Percentiles rank a stretch among this genome's conserved stretches.
Evolutionary conservation across 2,329 filamentous ascomycete genomes (phyloP).

Genomic region (Coniochaeta sp.): DNA sequence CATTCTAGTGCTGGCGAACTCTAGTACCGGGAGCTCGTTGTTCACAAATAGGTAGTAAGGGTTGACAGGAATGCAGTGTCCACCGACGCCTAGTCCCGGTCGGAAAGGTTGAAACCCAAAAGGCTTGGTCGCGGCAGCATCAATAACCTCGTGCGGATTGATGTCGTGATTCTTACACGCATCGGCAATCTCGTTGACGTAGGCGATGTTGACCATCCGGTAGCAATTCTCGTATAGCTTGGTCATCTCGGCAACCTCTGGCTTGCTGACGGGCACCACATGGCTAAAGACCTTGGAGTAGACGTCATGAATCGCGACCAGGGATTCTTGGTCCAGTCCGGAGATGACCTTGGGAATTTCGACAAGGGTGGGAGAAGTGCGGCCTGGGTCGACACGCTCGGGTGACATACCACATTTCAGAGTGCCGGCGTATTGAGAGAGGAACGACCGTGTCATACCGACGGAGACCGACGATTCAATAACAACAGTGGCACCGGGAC

Average conservation of each 20-base stretch:
- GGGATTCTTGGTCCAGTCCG: slow-evolving; percentile 39
- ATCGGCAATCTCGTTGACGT: slow-evolving; percentile 50
- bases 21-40: slow-evolving; percentile 37
- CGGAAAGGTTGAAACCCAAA: slow-evolving; percentile 43
- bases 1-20: slow-evolving; percentile 35
- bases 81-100: slow-evolving; percentile 43
- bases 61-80: slow-evolving; percentile 50
- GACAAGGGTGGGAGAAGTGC: slow-evolving; percentile 28
- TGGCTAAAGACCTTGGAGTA: slow-evolving; percentile 40
- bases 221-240: slow-evolving; percentile 54
- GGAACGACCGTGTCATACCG: slow-evolving; percentile 43
- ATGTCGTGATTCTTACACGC: slow-evolving; percentile 37
- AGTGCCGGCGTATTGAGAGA: slow-evolving; percentile 35
- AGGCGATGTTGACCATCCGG: slow-evolving; percentile 46
- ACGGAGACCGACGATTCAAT: slow-evolving; percentile 48
- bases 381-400: slow-evolving; percentile 45
- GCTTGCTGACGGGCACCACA: slow-evolving; percentile 39
- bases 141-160: slow-evolving; percentile 42
- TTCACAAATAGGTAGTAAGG: slow-evolving; percentile 45
- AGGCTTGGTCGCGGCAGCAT: slow-evolving; percentile 41
- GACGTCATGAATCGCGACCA: slow-evolving; percentile 32
- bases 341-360: slow-evolving; percentile 47
- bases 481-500: slow-evolving; percentile 37
- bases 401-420: slow-evolving; percentile 44
- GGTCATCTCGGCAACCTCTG: slow-evolving; percentile 51